A percentile compares a stretch with the other conserved stretches of the same genome.
phyloP scores from a whole-genome alignment of 2,329 filamentous ascomycete species.

The Hypoxylon sp. region DNA sequence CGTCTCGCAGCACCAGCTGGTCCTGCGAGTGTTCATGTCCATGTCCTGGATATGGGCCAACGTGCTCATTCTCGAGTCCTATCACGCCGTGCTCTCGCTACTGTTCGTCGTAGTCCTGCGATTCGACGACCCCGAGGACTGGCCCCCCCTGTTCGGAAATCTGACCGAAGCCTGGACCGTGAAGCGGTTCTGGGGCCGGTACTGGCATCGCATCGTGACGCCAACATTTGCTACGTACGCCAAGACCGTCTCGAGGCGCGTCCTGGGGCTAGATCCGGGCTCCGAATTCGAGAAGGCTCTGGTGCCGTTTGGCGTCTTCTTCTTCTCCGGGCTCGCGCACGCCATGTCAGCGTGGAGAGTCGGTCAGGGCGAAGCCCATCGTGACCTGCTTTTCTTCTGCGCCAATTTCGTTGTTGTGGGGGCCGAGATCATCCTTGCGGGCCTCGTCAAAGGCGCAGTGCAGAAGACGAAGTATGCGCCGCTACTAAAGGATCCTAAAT shows the following conservation, averaged over 20 bases:
- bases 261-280: not conserved
- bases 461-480: not conserved
- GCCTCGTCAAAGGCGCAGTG: not conserved
- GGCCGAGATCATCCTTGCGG: not conserved
- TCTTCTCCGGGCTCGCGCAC: conserved; percentile 13
- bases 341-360: conserved; percentile 11
- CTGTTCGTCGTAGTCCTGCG: conserved; percentile 6
- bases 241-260: not conserved
- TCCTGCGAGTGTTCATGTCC: conserved; percentile 4
- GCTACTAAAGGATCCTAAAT: not conserved
- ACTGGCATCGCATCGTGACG: conserved; percentile 13
- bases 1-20: conserved; percentile 7
- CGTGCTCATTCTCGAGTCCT: conserved; percentile 4
- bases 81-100: conserved; percentile 5
- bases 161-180: conserved; percentile 2
- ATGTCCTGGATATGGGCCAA: conserved; percentile 17
- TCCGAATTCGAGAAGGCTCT: not conserved
- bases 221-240: conserved; percentile 1
- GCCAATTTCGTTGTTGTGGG: conserved; percentile 12
- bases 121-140: conserved; percentile 7
- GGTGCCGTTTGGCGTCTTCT: conserved; percentile 13
- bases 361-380: conserved; percentile 6
- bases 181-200: conserved; percentile 12
- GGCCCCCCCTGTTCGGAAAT: conserved; percentile 16
- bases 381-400: conserved; percentile 18